phyloP scores from a whole-genome alignment of 495 filamentous ascomycete species.

The Penicillium canescens region DNA sequence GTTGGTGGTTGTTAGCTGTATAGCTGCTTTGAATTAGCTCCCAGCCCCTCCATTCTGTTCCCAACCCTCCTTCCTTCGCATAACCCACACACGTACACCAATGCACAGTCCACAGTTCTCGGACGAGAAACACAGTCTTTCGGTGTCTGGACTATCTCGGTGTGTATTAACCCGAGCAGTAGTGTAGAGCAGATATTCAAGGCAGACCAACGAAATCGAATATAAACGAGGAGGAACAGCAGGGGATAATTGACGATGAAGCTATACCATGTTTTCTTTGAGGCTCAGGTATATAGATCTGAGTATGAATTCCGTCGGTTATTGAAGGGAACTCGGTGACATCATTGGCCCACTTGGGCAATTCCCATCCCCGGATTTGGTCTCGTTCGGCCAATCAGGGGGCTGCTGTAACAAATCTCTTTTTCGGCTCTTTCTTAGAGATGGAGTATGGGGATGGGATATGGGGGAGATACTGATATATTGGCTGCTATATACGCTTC shows the following conservation, averaged over 20 bases:
- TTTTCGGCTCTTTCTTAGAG: slow-evolving; percentile 4
- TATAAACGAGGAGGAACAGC: too few relatives aligned
- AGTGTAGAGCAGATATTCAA: not conserved
- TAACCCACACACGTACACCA: too few relatives aligned
- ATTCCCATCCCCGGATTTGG: slow-evolving; percentile 17
- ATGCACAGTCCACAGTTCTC: not conserved
- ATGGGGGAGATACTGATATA: not conserved
- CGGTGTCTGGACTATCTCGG: slow-evolving; percentile 8
- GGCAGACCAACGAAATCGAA: not conserved
- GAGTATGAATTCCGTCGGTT: slow-evolving; percentile 21
- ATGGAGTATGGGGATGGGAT: not conserved
- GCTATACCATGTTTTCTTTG: not conserved
- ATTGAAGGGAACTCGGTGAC: slow-evolving; percentile 19
- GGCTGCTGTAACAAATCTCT: too few relatives aligned
- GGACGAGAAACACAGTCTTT: not conserved
- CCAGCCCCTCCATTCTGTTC: too few relatives aligned
- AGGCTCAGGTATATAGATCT: not conserved
- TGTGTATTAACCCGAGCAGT: slow-evolving; percentile 16
- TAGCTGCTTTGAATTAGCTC: not conserved
- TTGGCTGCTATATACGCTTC: too few relatives aligned
- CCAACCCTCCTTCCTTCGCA: too few relatives aligned
- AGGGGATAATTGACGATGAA: not conserved
- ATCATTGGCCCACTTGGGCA: slow-evolving; percentile 15
- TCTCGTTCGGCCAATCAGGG: slow-evolving; percentile 24
- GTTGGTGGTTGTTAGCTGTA: not conserved